These are phyloP conservation scores for Mycosarcoma maydis DNA, from an alignment of 1,284 basidiomycete genomes.

Conservation along the genomic window DNA sequence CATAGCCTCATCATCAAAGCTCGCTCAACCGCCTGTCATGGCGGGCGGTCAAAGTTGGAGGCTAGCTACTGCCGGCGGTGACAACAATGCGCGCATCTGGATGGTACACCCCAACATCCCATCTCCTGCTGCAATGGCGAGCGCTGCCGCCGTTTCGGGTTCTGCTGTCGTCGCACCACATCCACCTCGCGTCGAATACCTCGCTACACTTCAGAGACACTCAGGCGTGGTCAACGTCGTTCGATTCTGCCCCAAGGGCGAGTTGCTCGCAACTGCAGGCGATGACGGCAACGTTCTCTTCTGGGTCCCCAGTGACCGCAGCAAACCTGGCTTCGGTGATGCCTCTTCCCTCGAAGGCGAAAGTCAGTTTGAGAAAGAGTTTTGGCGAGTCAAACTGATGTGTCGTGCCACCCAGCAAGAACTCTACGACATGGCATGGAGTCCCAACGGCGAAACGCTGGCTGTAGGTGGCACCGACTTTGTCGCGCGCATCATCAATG, in stretches of 20 bases:
- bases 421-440: conserved; percentile 97
- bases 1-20: conserved; percentile 37
- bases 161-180: conserved; percentile 70
- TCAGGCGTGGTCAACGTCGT: conserved; percentile 96
- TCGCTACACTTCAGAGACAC: conserved; percentile 91
- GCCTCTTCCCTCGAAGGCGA: conserved; percentile 74
- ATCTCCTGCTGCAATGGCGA: conserved; percentile 67
- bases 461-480: conserved; percentile 97
- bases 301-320: conserved; percentile 84
- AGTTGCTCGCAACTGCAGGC: conserved; percentile 69
- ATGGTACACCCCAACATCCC: conserved; percentile 66
- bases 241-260: conserved; percentile 80
- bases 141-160: conserved; percentile 73
- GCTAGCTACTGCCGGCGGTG: conserved; percentile 93
- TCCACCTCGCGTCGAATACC: conserved; percentile 88
- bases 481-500: conserved; percentile 83
- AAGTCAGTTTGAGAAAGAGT: conserved; percentile 87
- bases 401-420: conserved; percentile 75
- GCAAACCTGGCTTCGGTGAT: conserved; percentile 70
- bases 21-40: conserved; percentile 46
- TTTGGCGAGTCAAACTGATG: conserved; percentile 90
- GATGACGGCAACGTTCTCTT: conserved; percentile 94
- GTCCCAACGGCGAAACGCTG: conserved; percentile 90
- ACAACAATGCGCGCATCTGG: conserved; percentile 84
- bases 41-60: conserved; percentile 75